Evolutionary conservation across 768 basidiomycete genomes (phyloP), one percentile per base, ranked within the genome.

Genomic region (Lentinula detonsa): DNA sequence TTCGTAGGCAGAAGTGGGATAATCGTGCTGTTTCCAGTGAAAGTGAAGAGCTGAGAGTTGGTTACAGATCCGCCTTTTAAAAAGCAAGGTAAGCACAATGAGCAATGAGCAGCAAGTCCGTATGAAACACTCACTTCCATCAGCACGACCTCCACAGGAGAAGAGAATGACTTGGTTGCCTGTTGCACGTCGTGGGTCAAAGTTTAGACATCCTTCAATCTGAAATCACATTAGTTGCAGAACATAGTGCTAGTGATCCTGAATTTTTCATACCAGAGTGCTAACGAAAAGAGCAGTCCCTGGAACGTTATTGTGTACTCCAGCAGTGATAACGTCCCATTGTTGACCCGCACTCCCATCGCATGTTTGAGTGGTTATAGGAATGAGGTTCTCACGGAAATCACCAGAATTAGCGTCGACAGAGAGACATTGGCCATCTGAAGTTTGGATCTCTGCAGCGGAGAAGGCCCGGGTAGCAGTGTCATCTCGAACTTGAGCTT

Each of bases 171-270:
- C 66, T 53, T 67, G 66, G 61, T 69, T 61, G 11, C 68, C 68
- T 33, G 59, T 52, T 10, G 63, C 63, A 18, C 68, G 61, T 21
- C 68, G 62, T 11, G 62, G 60, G 57, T 69, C 68, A 37, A 69
- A 67, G 62, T 69, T 69, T 11, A 69, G 55, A 62, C 68, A 69
- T n/a, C 66, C 68, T 52, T 67, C 61, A 39, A 45, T 69, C 66
- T 67, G 33, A 18, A 35, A 28, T 42, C 7, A 31, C 15, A 33
- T 33, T 18, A 8, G 7, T 18, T 59, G 2, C 63, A 65, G 33
- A 49, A 39, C 28, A 11, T 10, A 34, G 16, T 33, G 11, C 13
- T 31, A 18, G 1, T 11, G 28, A 31, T n/a, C 4, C 46, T 13
- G 16, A 4, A 33, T 1, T 48, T 11, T 23, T 37, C 10, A 3